These are phyloP conservation scores for Cercospora sp. DNA, from an alignment of 2,329 filamentous ascomycete genomes.

Conservation along the genomic window DNA sequence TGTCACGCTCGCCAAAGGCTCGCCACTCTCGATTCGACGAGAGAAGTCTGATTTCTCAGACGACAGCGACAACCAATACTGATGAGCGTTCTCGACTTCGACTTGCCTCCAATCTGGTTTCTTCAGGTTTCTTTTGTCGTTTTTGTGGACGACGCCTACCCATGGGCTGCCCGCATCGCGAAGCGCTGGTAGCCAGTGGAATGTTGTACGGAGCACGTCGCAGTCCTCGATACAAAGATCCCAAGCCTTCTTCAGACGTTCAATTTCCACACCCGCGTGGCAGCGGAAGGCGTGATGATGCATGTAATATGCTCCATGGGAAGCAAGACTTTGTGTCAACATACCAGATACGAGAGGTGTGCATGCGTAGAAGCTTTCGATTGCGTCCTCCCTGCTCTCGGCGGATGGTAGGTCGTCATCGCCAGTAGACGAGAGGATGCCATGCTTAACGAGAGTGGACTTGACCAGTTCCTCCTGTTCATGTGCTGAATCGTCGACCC, in stretches of 20 bases:
- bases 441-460: neutral
- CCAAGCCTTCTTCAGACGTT: slow-evolving; percentile 18
- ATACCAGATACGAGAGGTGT: slow-evolving; percentile 23
- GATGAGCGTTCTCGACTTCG: neutral
- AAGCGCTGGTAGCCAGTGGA: slow-evolving; percentile 17
- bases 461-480: neutral
- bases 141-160: slow-evolving; percentile 16
- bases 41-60: slow-evolving; percentile 14
- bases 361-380: slow-evolving; percentile 12
- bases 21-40: neutral
- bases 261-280: slow-evolving; percentile 2
- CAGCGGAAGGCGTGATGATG: slow-evolving; percentile 20
- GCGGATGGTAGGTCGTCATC: neutral
- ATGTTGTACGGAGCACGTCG: slow-evolving; percentile 21
- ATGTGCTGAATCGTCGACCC: neutral
- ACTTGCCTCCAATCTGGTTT: slow-evolving; percentile 5
- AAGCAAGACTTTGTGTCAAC: slow-evolving; percentile 21
- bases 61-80: slow-evolving; percentile 14
- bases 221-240: slow-evolving; percentile 3
- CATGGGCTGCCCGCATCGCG: slow-evolving; percentile 11
- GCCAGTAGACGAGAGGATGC: neutral
- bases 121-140: neutral
- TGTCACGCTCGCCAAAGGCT: slow-evolving; percentile 12
- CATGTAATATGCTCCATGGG: slow-evolving; percentile 20
- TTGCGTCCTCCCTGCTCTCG: neutral